Evolutionary conservation across 371 early-diverging fungal species (phyloP).

Genomic region (Mortierella sp.): DNA sequence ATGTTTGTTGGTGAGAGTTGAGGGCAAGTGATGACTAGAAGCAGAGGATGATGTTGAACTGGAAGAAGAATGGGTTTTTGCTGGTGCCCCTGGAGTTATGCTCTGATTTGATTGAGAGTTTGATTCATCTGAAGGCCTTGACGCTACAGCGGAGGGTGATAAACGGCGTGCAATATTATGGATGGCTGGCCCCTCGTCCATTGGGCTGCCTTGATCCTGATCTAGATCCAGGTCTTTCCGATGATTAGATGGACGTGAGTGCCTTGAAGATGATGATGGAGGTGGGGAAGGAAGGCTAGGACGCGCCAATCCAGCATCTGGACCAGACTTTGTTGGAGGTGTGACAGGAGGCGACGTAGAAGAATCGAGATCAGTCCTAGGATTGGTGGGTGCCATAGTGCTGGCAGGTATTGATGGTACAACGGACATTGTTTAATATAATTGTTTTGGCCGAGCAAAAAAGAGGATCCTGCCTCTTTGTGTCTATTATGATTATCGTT

Average conservation of each 20-base stretch:
- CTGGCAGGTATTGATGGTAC: slow-evolving; percentile 21
- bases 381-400: slow-evolving; percentile 19
- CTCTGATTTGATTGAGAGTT: neutral
- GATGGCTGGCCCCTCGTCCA: neutral
- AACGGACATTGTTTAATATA: slow-evolving; percentile 18
- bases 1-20: slow-evolving; percentile 34
- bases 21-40: slow-evolving; percentile 5
- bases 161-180: slow-evolving; percentile 20
- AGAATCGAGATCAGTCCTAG: slow-evolving; percentile 3
- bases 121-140: neutral
- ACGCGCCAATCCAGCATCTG: slow-evolving; percentile 23
- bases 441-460: neutral
- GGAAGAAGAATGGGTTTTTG: slow-evolving; percentile 44
- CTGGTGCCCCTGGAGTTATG: neutral
- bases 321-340: slow-evolving; percentile 33
- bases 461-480: slow-evolving; percentile 21
- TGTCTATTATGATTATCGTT: neutral
- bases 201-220: neutral
- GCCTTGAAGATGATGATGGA: slow-evolving; percentile 36
- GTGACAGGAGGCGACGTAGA: slow-evolving; percentile 35
- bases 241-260: slow-evolving; percentile 12
- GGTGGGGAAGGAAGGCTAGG: slow-evolving; percentile 38
- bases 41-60: slow-evolving; percentile 43
- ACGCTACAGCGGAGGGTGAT: too few relatives aligned
- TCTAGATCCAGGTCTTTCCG: slow-evolving; percentile 12